Evolutionary conservation across 768 basidiomycete genomes (phyloP), one percentile per base, ranked within the genome.

Genomic region (Tricholoma furcatifolium): DNA sequence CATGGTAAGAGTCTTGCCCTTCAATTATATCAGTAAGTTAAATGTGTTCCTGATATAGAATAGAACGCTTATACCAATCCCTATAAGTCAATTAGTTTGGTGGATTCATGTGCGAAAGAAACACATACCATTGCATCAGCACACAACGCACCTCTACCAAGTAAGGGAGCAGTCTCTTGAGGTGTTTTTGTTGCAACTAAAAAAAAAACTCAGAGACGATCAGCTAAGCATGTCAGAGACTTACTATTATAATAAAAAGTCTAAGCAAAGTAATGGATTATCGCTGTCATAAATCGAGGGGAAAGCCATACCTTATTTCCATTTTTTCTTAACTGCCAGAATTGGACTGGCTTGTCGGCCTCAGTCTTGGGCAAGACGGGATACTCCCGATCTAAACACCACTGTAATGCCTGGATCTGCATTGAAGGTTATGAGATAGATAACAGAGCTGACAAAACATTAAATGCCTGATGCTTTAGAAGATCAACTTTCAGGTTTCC

Each of bases 1-100:
- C 81, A 93, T 92, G 0, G 91, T 93, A 38, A 97, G 73, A 0
- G 95, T 97, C 76, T 96, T 97, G 0, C 94, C 94, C 86, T 87
- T 55, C 6, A 38, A 42, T 43, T n/a, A 32, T 12, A 54, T 41
- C 24, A 40, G 24, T 6, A 17, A 27, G 36, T 50, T 11, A 44
- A 41, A 18, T 30, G 17, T 36, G 17, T 14, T 40, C 30, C 62
- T 20, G n/a, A 40, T 34, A 34, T 18, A 3, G 30, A 6, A 18
- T 41, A 32, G 17, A 42, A 32, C n/a, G n/a, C 10, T 17, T 21
- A 8, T 65, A 77, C 77, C 67, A 79, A 66, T 30, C 77, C 77
- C 78, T 79, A 23, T 2, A 40, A 12, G 21, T 20, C 7, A 7
- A n/a, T 0, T 40, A 59, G 36, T 56, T 44, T 12, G 41, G 17